A percentile compares a stretch with the other conserved stretches of the same genome.
Evolutionary conservation across 73 alveolate species (phyloP).

Genomic region (Tetrahymena borealis): DNA sequence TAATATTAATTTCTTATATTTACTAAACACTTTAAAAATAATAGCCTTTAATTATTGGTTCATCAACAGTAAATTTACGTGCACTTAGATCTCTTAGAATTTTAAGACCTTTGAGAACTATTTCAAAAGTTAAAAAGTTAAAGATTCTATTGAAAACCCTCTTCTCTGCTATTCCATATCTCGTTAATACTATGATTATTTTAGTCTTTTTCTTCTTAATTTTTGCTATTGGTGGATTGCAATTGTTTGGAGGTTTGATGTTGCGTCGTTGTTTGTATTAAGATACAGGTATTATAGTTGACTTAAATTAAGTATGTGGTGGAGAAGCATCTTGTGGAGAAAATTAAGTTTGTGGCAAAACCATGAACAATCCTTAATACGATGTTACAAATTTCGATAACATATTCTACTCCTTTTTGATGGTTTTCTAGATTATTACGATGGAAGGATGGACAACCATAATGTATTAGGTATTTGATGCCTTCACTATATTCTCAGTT

Average conservation of each 20-base stretch:
- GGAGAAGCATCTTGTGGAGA: constrained; percentile 51
- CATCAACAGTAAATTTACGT: constrained; percentile 41
- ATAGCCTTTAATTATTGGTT: constrained; percentile 27
- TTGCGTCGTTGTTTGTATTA: constrained; percentile 70
- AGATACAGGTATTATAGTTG: constrained; percentile 56
- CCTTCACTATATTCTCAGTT: constrained; percentile 42
- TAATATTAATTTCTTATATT: neutral
- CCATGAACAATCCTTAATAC: constrained; percentile 72
- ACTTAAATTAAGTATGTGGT: constrained; percentile 25
- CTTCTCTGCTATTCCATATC: constrained; percentile 74
- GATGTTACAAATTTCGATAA: constrained; percentile 80
- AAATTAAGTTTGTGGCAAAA: constrained; percentile 84
- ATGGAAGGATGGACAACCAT: constrained; percentile 74
- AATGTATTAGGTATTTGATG: constrained; percentile 37
- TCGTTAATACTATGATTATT: constrained; percentile 78
- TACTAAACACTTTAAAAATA: too few relatives aligned
- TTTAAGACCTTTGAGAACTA: constrained; percentile 92
- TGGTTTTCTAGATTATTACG: constrained; percentile 56
- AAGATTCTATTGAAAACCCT: constrained; percentile 83
- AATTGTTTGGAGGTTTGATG: constrained; percentile 82
- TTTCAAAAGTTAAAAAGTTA: constrained; percentile 84
- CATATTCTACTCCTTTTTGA: constrained; percentile 55
- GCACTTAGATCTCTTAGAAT: constrained; percentile 93
- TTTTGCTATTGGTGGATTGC: constrained; percentile 91
- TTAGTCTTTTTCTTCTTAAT: constrained; percentile 77